phyloP scores from a whole-genome alignment of 2,329 filamentous ascomycete genomes.

The Phialophora expanda region DNA sequence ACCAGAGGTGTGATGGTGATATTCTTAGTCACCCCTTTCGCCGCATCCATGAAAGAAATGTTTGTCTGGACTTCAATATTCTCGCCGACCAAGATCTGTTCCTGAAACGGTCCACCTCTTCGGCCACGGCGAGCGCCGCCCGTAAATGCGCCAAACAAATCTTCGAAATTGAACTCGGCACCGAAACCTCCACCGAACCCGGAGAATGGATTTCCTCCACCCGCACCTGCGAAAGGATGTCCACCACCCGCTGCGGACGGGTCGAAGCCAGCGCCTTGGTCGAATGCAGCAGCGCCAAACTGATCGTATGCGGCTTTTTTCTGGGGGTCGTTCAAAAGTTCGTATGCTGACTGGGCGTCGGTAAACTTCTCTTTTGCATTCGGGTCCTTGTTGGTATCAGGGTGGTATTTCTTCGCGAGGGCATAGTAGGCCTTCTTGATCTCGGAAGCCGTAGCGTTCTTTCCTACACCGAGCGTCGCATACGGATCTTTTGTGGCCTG shows the following conservation, averaged over 20 bases:
- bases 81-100: conserved; percentile 85
- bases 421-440: conserved; percentile 99
- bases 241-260: conserved; percentile 65
- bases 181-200: conserved; percentile 70
- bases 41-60: conserved; percentile 95
- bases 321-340: conserved; percentile 87
- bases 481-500: conserved; percentile 84
- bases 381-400: conserved; percentile 95
- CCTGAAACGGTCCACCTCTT: conserved; percentile 72
- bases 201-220: conserved; percentile 39
- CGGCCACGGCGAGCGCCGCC: conserved; percentile 60
- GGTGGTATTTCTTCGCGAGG: conserved; percentile 95
- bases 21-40: conserved; percentile 87
- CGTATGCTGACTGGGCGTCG: conserved; percentile 92
- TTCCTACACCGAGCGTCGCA: conserved; percentile 79
- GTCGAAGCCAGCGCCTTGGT: conserved; percentile 75
- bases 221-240: conserved; percentile 66
- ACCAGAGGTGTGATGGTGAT: conserved; percentile 82
- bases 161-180: conserved; percentile 91
- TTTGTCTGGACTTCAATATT: conserved; percentile 93
- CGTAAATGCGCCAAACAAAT: conserved; percentile 87
- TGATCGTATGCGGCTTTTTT: conserved; percentile 93
- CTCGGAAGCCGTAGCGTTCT: conserved; percentile 77
- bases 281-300: conserved; percentile 80
- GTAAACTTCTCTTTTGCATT: conserved; percentile 93